Percentiles rank a stretch among this genome's conserved stretches.
These are phyloP conservation scores for Kodamaea sp. DNA, from an alignment of 1,139 yeast genomes.

Conservation along the genomic window DNA sequence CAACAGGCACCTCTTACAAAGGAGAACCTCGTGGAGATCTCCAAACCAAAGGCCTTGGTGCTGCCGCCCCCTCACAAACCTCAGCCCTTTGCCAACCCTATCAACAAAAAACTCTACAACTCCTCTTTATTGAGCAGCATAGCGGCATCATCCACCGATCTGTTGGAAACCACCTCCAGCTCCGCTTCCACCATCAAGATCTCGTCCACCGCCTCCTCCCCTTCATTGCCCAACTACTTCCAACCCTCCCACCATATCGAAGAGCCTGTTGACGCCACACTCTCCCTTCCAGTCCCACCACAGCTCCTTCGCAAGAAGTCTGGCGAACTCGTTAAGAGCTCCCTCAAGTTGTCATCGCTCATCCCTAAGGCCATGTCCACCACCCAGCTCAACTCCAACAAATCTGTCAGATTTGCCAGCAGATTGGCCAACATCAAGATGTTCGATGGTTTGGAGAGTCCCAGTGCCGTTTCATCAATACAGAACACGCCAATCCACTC, in stretches of 20 bases:
- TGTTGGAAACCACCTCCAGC: constrained; percentile 9
- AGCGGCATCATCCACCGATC: constrained; percentile 9
- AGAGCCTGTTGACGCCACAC: not conserved
- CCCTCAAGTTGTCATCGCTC: constrained; percentile 34
- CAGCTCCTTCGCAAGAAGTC: constrained; percentile 37
- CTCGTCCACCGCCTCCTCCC: constrained; percentile 8
- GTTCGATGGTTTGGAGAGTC: constrained; percentile 46
- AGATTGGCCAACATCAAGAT: constrained; percentile 39
- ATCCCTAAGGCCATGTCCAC: constrained; percentile 28
- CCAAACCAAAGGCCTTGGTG: not conserved
- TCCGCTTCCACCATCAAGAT: constrained; percentile 11
- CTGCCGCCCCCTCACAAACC: not conserved
- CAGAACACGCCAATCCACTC: constrained; percentile 38
- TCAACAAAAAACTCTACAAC: constrained; percentile 7
- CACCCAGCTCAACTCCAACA: constrained; percentile 23
- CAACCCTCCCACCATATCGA: constrained; percentile 2
- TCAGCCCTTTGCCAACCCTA: constrained; percentile 1
- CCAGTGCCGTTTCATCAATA: constrained; percentile 36
- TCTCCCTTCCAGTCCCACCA: constrained; percentile 13
- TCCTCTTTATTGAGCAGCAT: constrained; percentile 7
- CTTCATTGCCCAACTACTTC: constrained; percentile 11
- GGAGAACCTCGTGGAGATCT: not conserved
- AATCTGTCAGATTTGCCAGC: constrained; percentile 41
- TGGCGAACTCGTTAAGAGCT: constrained; percentile 43
- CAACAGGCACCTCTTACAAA: not conserved